These are phyloP conservation scores for Peronospora belbahrii DNA, from an alignment of 352 stramenopile genomes.

Conservation along the genomic window DNA sequence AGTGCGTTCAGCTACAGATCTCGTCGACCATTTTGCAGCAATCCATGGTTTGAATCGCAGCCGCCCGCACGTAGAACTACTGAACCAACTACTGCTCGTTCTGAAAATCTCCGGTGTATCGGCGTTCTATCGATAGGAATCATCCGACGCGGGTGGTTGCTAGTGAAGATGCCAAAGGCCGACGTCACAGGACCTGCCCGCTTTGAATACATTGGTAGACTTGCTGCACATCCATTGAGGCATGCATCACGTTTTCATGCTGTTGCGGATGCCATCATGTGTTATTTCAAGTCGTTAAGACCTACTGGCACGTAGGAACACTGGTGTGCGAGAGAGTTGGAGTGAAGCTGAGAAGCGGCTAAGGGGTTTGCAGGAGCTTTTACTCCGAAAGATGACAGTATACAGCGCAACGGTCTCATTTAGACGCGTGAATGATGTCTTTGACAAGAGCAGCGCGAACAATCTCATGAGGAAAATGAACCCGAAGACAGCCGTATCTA, in stretches of 20 bases:
- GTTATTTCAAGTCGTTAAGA: conserved; percentile 40
- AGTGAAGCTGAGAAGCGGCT: conserved; percentile 48
- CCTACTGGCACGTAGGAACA: conserved; percentile 16
- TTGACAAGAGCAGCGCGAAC: conserved; percentile 20
- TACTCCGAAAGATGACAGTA: conserved; percentile 52
- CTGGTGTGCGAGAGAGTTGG: conserved; percentile 31
- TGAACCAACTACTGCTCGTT: conserved; percentile 79
- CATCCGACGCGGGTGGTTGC: conserved; percentile 9
- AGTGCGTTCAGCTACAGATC: conserved; percentile 83
- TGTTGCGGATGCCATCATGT: conserved; percentile 51
- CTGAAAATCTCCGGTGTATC: conserved; percentile 86
- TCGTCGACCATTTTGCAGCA: conserved; percentile 84
- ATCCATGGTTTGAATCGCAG: conserved; percentile 92
- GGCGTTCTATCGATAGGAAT: conserved; percentile 36
- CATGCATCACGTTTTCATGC: conserved; percentile 76
- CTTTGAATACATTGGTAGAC: conserved; percentile 88
- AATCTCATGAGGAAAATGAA: conserved; percentile 64
- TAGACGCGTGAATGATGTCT: conserved; percentile 15
- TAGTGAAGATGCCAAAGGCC: conserved; percentile 31
- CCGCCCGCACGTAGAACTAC: conserved; percentile 91
- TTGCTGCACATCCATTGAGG: conserved; percentile 92
- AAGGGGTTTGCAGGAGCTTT: conserved; percentile 36
- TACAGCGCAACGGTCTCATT: conserved; percentile 38
- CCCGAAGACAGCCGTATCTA: conserved; percentile 47
- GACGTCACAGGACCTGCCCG: conserved; percentile 39